Evolutionary conservation across 306 rosid genomes (phyloP).

Genomic region (Vigna trinervia): DNA sequence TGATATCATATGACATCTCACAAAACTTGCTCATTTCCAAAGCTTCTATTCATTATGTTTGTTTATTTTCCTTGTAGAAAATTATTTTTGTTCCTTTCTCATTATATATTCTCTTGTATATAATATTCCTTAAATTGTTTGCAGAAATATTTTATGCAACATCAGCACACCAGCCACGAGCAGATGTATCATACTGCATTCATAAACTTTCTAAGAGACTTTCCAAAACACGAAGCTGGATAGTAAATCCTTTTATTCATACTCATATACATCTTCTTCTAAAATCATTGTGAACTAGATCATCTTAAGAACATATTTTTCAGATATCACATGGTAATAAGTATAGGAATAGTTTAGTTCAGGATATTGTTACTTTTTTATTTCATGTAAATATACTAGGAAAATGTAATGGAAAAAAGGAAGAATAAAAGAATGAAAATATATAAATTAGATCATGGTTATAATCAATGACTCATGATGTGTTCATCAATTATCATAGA

Average conservation of each 20-base stretch:
- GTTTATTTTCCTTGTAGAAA: conserved; percentile 20
- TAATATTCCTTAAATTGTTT: conserved; percentile 28
- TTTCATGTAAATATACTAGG: neutral
- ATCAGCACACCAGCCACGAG: conserved; percentile 81
- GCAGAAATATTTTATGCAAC: conserved; percentile 85
- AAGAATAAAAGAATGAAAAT: too few species aligned
- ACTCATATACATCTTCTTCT: neutral
- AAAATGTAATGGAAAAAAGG: too few species aligned
- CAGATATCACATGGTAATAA: neutral
- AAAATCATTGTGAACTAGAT: neutral
- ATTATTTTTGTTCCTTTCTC: neutral
- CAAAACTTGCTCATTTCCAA: conserved; percentile 14
- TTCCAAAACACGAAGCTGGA: conserved; percentile 85
- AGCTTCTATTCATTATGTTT: neutral
- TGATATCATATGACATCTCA: conserved; percentile 2
- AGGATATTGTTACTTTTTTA: neutral
- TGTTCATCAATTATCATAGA: too few species aligned
- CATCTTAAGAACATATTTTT: conserved; percentile 9
- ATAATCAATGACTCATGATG: too few species aligned
- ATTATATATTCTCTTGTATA: neutral
- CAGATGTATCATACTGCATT: conserved; percentile 96
- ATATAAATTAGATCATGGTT: too few species aligned
- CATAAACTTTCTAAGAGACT: conserved; percentile 87
- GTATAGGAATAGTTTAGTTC: neutral
- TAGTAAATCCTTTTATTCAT: conserved; percentile 57